phyloP scores from a whole-genome alignment of 129 eudicot species.

The Ambrosia trifida region DNA sequence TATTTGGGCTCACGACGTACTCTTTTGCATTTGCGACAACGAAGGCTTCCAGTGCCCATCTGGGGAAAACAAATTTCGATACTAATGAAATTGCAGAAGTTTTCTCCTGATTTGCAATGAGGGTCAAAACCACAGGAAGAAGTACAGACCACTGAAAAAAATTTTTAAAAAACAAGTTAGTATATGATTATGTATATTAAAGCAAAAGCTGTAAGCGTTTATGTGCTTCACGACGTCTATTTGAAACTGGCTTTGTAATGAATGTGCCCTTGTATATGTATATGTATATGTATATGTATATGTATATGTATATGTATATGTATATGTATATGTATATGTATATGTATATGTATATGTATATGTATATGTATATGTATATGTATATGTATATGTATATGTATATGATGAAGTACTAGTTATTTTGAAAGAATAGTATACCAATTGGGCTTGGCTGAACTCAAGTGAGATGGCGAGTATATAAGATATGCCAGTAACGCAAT shows the following conservation, averaged over 20 bases:
- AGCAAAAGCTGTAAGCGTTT: too few relatives aligned
- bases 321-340: not conserved
- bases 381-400: constrained; percentile 6
- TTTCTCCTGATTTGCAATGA: constrained; percentile 68
- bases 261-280: too few relatives aligned
- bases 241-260: too few relatives aligned
- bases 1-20: constrained; percentile 28
- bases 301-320: constrained; percentile 3
- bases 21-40: constrained; percentile 84
- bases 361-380: constrained; percentile 1
- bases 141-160: constrained; percentile 84
- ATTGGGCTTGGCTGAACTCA: constrained; percentile 87
- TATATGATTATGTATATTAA: constrained; percentile 6
- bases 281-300: constrained; percentile 3
- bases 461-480: constrained; percentile 78
- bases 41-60: constrained; percentile 96
- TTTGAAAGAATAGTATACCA: constrained; percentile 45
- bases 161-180: not conserved
- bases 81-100: constrained; percentile 44
- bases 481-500: constrained; percentile 94
- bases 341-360: constrained; percentile 5
- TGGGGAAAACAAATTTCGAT: constrained; percentile 60
- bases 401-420: not conserved
- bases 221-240: too few relatives aligned
- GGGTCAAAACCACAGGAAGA: constrained; percentile 93